phyloP scores from a whole-genome alignment of 1,284 basidiomycete species.

The Ustilago curta region DNA sequence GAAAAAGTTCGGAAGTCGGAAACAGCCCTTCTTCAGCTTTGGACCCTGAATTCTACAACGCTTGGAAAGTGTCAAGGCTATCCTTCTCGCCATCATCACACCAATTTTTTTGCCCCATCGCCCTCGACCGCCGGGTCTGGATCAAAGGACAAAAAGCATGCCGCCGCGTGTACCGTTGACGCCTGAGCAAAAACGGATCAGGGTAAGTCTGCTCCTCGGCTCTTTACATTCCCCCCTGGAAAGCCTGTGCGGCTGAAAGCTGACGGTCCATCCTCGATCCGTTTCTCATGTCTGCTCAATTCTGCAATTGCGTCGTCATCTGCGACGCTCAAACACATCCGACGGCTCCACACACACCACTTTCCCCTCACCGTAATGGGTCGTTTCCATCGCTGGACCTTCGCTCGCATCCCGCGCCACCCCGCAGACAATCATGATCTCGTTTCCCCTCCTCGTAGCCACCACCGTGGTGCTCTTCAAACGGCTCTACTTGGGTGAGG shows the following conservation, averaged over 20 bases:
- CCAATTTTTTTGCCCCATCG: neutral
- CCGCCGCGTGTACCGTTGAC: conserved; percentile 41
- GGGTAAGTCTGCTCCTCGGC: too few relatives aligned
- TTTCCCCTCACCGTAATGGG: too few relatives aligned
- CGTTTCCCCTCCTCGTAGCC: conserved; percentile 46
- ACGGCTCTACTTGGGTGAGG: conserved; percentile 61
- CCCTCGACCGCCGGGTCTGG: too few relatives aligned
- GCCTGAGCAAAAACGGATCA: conserved; percentile 43
- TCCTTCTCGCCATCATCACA: too few relatives aligned
- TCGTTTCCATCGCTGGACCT: neutral
- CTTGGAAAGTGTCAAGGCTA: too few relatives aligned
- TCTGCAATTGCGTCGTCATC: too few relatives aligned
- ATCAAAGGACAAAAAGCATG: conserved; percentile 6
- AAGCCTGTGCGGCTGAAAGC: neutral
- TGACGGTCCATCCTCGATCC: neutral
- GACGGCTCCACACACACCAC: too few relatives aligned
- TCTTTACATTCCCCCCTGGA: too few relatives aligned
- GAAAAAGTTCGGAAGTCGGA: too few relatives aligned
- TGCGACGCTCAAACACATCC: too few relatives aligned
- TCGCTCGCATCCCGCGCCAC: neutral
- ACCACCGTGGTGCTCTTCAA: conserved; percentile 60
- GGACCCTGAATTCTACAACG: too few relatives aligned
- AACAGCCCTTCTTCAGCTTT: too few relatives aligned
- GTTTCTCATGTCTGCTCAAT: neutral
- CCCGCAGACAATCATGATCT: conserved; percentile 48